These are phyloP conservation scores for Hypoxylon sp. DNA, from an alignment of 2,329 filamentous ascomycete genomes.

Conservation along the genomic window DNA sequence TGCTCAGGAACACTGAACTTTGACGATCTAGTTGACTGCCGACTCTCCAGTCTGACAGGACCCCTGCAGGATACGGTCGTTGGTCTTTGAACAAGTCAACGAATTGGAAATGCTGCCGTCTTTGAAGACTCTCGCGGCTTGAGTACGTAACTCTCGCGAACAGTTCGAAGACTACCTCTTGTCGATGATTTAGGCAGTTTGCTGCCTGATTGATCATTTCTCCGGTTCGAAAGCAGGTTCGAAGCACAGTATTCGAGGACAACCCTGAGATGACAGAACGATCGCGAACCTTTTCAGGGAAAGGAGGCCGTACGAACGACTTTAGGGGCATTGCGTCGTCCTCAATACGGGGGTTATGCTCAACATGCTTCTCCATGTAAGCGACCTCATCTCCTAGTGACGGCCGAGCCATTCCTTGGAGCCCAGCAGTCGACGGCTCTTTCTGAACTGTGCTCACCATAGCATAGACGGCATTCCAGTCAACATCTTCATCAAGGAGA, in stretches of 20 bases:
- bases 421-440: constrained; percentile 22
- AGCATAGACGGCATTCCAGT: constrained; percentile 57
- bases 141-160: constrained; percentile 74
- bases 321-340: constrained; percentile 46
- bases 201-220: constrained; percentile 68
- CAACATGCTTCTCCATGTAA: not conserved
- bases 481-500: constrained; percentile 58
- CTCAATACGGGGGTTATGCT: constrained; percentile 4
- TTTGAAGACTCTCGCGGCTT: constrained; percentile 63
- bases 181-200: constrained; percentile 53
- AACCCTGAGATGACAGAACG: constrained; percentile 69
- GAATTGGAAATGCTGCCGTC: constrained; percentile 75
- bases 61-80: constrained; percentile 63
- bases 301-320: constrained; percentile 66
- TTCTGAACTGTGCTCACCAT: constrained; percentile 38
- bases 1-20: constrained; percentile 49
- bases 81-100: constrained; percentile 72
- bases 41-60: constrained; percentile 49
- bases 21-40: constrained; percentile 49
- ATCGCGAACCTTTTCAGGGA: constrained; percentile 65
- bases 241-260: constrained; percentile 62
- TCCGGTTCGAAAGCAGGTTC: constrained; percentile 75
- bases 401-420: constrained; percentile 2
- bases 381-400: constrained; percentile 8
- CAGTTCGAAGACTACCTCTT: constrained; percentile 69